Conservation (phyloP, 2,329 filamentous ascomycete species). For the Nemania diffusa region DNA sequence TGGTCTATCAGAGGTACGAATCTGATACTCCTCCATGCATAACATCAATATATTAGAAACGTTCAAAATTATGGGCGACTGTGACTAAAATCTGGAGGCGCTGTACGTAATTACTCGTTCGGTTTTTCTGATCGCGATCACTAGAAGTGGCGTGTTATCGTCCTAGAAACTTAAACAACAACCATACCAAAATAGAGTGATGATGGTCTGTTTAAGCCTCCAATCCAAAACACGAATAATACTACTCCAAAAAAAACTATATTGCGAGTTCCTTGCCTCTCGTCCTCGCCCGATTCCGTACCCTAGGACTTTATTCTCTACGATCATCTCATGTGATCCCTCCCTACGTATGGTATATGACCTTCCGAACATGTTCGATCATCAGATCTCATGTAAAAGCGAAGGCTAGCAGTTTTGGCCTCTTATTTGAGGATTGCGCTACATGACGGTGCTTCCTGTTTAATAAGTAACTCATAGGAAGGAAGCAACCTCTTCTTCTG, state of each 20-base stretch:
- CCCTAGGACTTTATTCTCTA: not conserved
- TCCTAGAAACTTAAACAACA: not conserved
- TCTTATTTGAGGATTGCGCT: not conserved
- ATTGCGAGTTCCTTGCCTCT: not conserved
- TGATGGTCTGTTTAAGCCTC: not conserved
- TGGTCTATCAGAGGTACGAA: not conserved
- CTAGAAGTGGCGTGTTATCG: not conserved
- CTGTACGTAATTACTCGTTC: not conserved
- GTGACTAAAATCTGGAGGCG: not conserved
- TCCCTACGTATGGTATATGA: not conserved
- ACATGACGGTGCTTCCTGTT: not conserved
- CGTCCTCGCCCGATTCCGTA: not conserved
- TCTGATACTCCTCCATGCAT: not conserved
- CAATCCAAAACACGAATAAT: not conserved
- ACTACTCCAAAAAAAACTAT: not conserved
- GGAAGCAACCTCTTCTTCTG: too few species aligned
- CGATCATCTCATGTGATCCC: not conserved
- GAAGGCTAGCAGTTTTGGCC: not conserved
- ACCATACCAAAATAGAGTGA: not conserved
- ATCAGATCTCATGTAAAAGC: not conserved
- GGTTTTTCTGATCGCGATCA: not conserved
- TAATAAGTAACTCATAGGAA: too few species aligned
- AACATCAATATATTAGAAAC: not conserved
- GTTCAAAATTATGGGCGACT: not conserved
- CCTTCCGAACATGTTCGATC: not conserved